phyloP scores from a whole-genome alignment of 495 filamentous ascomycete species.

The Penicillium argentinense region DNA sequence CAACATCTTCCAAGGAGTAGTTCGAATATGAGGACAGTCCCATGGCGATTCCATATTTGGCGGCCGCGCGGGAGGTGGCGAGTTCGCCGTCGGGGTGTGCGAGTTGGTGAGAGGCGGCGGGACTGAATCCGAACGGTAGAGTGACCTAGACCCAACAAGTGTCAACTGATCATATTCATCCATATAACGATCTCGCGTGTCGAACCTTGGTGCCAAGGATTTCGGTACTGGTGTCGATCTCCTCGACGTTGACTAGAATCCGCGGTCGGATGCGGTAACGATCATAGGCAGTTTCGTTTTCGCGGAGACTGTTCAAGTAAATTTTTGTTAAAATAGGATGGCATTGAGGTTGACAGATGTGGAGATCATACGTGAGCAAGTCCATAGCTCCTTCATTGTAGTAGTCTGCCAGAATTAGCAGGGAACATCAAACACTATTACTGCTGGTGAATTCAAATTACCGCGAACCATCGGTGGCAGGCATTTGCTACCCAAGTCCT shows the following conservation, averaged over 20 bases:
- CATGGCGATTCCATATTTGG: slow-evolving; percentile 68
- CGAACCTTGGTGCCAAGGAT: slow-evolving; percentile 42
- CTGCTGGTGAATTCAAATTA: too few relatives aligned
- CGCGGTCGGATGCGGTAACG: slow-evolving; percentile 56
- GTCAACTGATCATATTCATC: too few relatives aligned
- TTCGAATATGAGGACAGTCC: slow-evolving; percentile 56
- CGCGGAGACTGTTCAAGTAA: slow-evolving; percentile 33
- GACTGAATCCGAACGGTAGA: slow-evolving; percentile 85
- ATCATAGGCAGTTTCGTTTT: slow-evolving; percentile 52
- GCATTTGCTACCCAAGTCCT: slow-evolving; percentile 25
- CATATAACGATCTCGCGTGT: too few relatives aligned
- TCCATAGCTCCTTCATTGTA: slow-evolving; percentile 51
- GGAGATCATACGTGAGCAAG: slow-evolving; percentile 28
- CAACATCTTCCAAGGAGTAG: slow-evolving; percentile 51
- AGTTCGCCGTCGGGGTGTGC: slow-evolving; percentile 85
- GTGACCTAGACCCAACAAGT: too few relatives aligned
- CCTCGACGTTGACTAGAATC: slow-evolving; percentile 53
- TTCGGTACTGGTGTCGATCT: slow-evolving; percentile 46
- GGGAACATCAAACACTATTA: too few relatives aligned
- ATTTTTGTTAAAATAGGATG: neutral
- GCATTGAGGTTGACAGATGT: neutral
- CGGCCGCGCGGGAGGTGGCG: slow-evolving; percentile 72
- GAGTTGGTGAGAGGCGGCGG: slow-evolving; percentile 82
- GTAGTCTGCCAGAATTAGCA: slow-evolving; percentile 36
- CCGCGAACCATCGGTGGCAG: slow-evolving; percentile 31